phyloP scores from a whole-genome alignment of 257 asterid genomes.

The Misopates orontium region DNA sequence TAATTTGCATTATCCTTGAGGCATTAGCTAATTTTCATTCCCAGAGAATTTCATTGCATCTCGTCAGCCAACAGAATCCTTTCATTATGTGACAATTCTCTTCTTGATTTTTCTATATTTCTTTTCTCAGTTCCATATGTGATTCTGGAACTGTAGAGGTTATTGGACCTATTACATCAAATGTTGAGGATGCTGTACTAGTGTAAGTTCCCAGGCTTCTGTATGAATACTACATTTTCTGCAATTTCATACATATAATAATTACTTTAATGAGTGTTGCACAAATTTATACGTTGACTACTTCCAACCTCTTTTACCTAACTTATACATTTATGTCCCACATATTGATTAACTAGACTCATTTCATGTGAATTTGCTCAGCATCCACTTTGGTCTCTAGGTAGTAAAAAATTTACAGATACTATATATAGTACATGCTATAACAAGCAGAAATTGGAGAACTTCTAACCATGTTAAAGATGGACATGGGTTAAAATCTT shows the following conservation, averaged over 20 bases:
- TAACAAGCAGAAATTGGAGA: not conserved
- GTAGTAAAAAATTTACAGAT: too few relatives aligned
- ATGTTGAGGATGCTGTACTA: constrained; percentile 83
- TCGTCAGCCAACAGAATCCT: too few relatives aligned
- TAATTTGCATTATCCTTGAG: constrained; percentile 3
- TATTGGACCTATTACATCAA: constrained; percentile 84
- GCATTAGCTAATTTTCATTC: not conserved
- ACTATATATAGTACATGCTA: not conserved
- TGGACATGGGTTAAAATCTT: not conserved
- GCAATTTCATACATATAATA: constrained; percentile 5
- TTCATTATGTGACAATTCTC: constrained; percentile 6
- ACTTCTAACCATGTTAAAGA: not conserved
- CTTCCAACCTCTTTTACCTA: constrained; percentile 18
- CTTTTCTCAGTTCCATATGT: constrained; percentile 67
- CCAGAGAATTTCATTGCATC: too few relatives aligned
- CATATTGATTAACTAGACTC: constrained; percentile 17
- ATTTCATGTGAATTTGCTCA: not conserved
- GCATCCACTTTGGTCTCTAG: not conserved
- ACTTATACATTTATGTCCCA: not conserved
- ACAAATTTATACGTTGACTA: not conserved
- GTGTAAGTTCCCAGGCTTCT: constrained; percentile 63
- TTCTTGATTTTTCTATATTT: constrained; percentile 16
- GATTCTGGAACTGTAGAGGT: constrained; percentile 90
- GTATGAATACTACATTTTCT: constrained; percentile 8
- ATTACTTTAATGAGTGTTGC: not conserved